Base-by-base conservation (phyloP, 495 filamentous ascomycete species). In the Achaetomiella virescens region DNA sequence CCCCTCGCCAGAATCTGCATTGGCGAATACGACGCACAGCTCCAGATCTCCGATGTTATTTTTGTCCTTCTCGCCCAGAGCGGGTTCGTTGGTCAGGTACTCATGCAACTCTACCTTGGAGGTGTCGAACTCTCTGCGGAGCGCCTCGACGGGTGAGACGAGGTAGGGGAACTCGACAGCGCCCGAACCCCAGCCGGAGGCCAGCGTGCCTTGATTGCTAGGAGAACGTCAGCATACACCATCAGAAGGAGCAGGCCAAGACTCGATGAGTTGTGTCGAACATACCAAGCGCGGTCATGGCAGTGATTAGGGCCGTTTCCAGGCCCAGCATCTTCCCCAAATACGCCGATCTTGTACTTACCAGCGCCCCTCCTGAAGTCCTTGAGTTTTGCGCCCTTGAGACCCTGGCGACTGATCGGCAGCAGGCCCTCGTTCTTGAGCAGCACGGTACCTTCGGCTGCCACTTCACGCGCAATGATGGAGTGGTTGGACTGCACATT, bases 151-250 rank as follows among this genome's bases (percentile, higher is more conserved):
- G 1, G 91, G 91, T 3, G 82, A 76, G 18, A 91, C 70, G 0
- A 96, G 76, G 63, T 92, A 91, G 0, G 91, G 87, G 54, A 91
- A 95, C 42, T 96, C 86, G 24, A 90, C 92, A 2, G 89, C 82
- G 4, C 91, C 92, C 45, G 87, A 91, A 27, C 92, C 92, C 92
- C 92, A 97, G 22, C 92, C 92, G 1, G 83, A 84, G 0, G 78
- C 89, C 18, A 97, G 70, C 1, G 91, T 96, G 9, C 91, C 91
- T 56, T 86, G 80, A 57, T 95, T 95, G 67, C 58, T 59, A 8
- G 6, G 27, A 25, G 88, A 92, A 41, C 29, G 24, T 42, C 37
- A 52, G 36, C 17, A 11, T 29, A 20, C 11, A 9, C 9, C 27
- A n/a, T n/a, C 14, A 20, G 48, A 27, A 14, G 27, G 22, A 7